Evolutionary conservation across 345 rosid genomes (phyloP).

Genomic region (Theobroma cacao): DNA sequence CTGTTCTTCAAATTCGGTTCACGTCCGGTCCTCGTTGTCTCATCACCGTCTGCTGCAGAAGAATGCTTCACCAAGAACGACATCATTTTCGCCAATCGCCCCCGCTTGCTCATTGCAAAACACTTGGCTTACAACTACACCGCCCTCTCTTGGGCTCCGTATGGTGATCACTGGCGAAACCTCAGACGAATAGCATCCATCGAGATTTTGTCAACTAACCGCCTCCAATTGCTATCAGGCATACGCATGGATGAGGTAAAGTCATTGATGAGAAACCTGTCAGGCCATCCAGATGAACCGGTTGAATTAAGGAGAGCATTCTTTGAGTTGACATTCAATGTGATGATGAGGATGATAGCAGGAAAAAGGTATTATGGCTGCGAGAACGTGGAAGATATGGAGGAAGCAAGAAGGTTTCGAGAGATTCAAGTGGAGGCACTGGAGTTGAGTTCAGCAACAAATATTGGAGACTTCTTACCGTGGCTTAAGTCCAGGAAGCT

Average conservation of each 20-base stretch:
- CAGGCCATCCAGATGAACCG: background rate
- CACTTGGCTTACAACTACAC: conserved; percentile 15
- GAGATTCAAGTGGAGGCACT: conserved; percentile 36
- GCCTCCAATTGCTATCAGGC: conserved; percentile 19
- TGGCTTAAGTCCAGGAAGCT: conserved; percentile 35
- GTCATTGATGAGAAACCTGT: conserved; percentile 11
- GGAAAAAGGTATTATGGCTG: conserved; percentile 33
- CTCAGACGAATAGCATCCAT: conserved; percentile 45
- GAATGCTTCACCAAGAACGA: conserved; percentile 60
- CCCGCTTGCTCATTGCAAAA: conserved; percentile 6
- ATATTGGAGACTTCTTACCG: conserved; percentile 51
- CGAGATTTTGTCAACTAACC: conserved; percentile 40
- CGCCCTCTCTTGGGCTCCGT: conserved; percentile 16
- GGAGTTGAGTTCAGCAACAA: conserved; percentile 26
- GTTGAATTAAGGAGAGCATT: conserved; percentile 23
- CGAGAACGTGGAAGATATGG: conserved; percentile 29
- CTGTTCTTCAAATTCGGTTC: conserved; percentile 15
- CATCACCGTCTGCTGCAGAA: conserved; percentile 10
- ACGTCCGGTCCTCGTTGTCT: conserved; percentile 11
- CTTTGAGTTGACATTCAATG: conserved; percentile 33
- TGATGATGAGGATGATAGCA: conserved; percentile 40
- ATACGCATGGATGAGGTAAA: conserved; percentile 27
- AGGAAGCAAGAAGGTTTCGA: conserved; percentile 35
- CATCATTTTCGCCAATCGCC: conserved; percentile 35
- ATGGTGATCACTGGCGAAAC: conserved; percentile 25